Conservation (phyloP, 2,329 filamentous ascomycete genomes). For the Epicoccum sorghinum region DNA sequence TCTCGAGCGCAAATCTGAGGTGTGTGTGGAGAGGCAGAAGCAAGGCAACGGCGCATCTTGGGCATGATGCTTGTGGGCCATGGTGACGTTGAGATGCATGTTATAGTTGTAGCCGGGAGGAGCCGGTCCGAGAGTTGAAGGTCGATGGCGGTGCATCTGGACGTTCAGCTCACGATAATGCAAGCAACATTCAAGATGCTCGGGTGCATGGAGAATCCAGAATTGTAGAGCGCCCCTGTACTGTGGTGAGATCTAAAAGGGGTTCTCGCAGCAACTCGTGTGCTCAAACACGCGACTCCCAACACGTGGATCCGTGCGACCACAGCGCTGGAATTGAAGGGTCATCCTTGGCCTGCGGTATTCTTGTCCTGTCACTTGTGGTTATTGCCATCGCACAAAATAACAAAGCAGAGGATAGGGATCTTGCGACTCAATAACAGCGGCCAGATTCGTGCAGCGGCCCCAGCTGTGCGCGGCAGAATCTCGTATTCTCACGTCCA, state of each 20-base stretch:
- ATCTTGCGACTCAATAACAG: not conserved
- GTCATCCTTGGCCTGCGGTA: not conserved
- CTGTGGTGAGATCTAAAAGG: slow-evolving; percentile 1
- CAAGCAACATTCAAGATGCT: not conserved
- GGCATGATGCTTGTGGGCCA: slow-evolving; percentile 3
- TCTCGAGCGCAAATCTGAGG: slow-evolving; percentile 23
- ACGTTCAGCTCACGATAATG: slow-evolving; percentile 1
- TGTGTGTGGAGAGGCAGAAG: slow-evolving; percentile 12
- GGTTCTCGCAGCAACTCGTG: slow-evolving; percentile 2
- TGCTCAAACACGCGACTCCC: slow-evolving; percentile 16
- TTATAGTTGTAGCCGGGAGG: not conserved
- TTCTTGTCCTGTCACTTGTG: not conserved
- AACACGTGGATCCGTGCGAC: slow-evolving; percentile 13
- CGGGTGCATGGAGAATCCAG: not conserved
- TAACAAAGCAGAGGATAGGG: not conserved
- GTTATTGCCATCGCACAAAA: slow-evolving; percentile 4
- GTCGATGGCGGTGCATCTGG: not conserved
- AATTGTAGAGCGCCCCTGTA: slow-evolving; percentile 6
- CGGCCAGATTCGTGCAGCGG: not conserved
- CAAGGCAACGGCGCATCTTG: slow-evolving; percentile 10
- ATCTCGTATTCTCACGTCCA: slow-evolving; percentile 12
- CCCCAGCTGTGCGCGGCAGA: slow-evolving; percentile 10
- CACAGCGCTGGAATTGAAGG: slow-evolving; percentile 8
- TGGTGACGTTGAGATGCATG: slow-evolving; percentile 11
- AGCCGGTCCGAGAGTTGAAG: slow-evolving; percentile 7